These are phyloP conservation scores for Vaccinium vitisidaea DNA, from an alignment of 148 eudicot genomes.

Conservation along the genomic window DNA sequence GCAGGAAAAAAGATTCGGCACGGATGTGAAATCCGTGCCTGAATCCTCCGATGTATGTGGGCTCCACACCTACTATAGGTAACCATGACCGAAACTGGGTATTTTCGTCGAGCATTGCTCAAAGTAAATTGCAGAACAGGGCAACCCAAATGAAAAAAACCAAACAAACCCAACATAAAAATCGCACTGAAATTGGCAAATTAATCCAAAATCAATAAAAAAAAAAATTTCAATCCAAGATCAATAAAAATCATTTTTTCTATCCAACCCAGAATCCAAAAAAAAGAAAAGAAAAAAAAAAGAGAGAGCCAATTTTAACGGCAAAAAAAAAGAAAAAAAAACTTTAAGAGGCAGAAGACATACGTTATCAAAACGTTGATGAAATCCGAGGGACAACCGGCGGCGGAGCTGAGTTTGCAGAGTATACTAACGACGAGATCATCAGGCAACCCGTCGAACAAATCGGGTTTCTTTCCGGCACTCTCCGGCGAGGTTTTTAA, in stretches of 20 bases:
- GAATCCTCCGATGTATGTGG: too few species aligned
- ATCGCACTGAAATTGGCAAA: neutral
- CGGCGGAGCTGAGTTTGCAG: conserved; percentile 46
- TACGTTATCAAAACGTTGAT: conserved; percentile 46
- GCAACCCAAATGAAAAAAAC: neutral
- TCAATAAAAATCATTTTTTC: neutral
- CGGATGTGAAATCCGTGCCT: too few species aligned
- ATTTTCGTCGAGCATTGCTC: neutral
- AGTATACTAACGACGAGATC: conserved; percentile 51
- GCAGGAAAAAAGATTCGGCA: too few species aligned
- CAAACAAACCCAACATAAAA: neutral
- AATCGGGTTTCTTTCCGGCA: conserved; percentile 25
- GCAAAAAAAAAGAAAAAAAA: neutral
- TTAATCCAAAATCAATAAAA: neutral
- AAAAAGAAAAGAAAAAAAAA: neutral
- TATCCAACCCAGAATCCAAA: neutral
- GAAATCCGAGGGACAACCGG: conserved; percentile 49
- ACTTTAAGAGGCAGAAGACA: neutral
- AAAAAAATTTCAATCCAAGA: too few species aligned
- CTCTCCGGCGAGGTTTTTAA: conserved; percentile 20
- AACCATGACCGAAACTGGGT: too few species aligned
- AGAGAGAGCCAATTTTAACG: neutral
- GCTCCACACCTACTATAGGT: too few species aligned
- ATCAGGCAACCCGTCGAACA: conserved; percentile 49
- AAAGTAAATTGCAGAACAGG: neutral